These are phyloP conservation scores for Quercus engelmannii DNA, from an alignment of 306 rosid species.

Conservation along the genomic window DNA sequence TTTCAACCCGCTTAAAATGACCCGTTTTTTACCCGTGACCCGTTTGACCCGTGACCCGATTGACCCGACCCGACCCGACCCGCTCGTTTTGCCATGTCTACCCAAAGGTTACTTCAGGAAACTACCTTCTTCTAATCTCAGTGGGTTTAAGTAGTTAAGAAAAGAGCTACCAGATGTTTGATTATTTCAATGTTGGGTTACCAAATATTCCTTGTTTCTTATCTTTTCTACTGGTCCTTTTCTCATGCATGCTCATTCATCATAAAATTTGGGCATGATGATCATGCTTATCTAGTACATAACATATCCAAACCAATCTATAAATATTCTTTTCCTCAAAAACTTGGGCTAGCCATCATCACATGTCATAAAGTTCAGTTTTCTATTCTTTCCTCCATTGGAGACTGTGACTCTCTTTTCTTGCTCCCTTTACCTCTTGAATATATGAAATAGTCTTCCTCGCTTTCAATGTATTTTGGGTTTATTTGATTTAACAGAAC, in stretches of 20 bases:
- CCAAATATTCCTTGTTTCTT: constrained; percentile 40
- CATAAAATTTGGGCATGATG: constrained; percentile 1
- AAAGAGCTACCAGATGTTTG: neutral
- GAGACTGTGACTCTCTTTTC: constrained; percentile 19
- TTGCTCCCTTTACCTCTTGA: constrained; percentile 9
- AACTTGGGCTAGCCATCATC: constrained; percentile 37
- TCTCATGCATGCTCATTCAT: constrained; percentile 5
- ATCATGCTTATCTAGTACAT: constrained; percentile 25
- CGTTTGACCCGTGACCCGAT: too few relatives aligned
- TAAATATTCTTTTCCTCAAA: constrained; percentile 39
- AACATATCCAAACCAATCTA: neutral
- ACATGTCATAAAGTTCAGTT: constrained; percentile 28
- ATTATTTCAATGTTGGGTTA: constrained; percentile 16
- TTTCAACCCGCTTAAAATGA: too few relatives aligned
- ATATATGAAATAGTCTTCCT: constrained; percentile 32
- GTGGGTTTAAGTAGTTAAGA: neutral
- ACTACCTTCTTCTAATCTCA: neutral
- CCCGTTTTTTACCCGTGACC: too few relatives aligned
- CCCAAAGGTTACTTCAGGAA: neutral
- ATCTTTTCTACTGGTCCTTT: constrained; percentile 24
- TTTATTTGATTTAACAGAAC: constrained; percentile 21
- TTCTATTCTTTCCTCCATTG: constrained; percentile 11
- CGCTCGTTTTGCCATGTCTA: too few relatives aligned
- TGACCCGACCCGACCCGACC: too few relatives aligned
- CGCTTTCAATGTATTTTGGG: constrained; percentile 20